Percentiles rank a stretch among this genome's conserved stretches.
phyloP scores from a whole-genome alignment of 202 grass and related monocot species.

The Carex arenaria region DNA sequence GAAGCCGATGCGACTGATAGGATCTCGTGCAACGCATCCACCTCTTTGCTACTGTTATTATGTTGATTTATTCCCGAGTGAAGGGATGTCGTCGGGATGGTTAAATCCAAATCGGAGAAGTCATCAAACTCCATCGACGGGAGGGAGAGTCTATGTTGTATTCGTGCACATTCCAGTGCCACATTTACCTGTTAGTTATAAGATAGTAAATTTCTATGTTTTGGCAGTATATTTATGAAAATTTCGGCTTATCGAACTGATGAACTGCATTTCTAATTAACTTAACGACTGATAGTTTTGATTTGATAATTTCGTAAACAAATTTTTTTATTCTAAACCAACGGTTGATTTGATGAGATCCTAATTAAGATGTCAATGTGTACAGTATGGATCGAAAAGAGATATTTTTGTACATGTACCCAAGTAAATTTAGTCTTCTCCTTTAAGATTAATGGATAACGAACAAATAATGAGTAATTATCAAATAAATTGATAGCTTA shows the following conservation, averaged over 20 bases:
- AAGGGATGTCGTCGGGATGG: conserved; percentile 1
- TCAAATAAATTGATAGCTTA: too few relatives aligned
- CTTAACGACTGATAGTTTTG: background rate
- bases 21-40: conserved; percentile 89
- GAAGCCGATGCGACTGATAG: conserved; percentile 74
- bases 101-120: conserved; percentile 48
- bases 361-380: too few relatives aligned
- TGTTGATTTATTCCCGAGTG: conserved; percentile 40
- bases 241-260: background rate
- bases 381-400: too few relatives aligned
- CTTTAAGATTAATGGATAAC: too few relatives aligned
- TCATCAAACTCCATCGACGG: conserved; percentile 71
- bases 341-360: background rate
- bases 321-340: background rate
- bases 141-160: conserved; percentile 76
- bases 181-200: conserved; percentile 65
- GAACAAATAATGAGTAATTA: too few relatives aligned
- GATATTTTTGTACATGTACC: too few relatives aligned
- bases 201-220: background rate
- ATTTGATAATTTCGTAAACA: background rate
- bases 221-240: background rate
- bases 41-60: conserved; percentile 34
- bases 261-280: background rate
- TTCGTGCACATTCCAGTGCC: conserved; percentile 75
- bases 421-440: too few relatives aligned